Evolutionary conservation across 768 basidiomycete species (phyloP), one percentile per base, ranked within the genome.

Genomic region (Tulasnella sp.): DNA sequence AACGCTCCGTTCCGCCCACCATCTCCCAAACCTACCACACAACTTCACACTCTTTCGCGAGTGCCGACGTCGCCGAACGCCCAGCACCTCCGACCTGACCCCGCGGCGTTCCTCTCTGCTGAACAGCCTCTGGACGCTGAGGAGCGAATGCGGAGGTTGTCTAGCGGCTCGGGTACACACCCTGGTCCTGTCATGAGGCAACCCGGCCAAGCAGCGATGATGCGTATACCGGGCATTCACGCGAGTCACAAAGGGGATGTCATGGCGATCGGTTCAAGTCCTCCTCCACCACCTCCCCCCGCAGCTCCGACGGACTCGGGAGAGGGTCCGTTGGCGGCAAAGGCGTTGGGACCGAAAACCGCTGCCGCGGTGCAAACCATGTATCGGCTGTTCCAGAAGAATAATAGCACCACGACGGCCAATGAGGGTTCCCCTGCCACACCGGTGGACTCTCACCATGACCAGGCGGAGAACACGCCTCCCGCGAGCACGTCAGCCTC

Each of bases 181-280:
- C 25, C 74, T 31, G 31, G 49, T 92, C 79, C 88, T 90, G 79
- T 89, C 89, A 39, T 38, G 64, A 58, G 75, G 22, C 93, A 94
- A 80, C 93, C 93, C 2, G 82, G 85, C 9, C 89, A 90, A 81
- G 91, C 89, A 38, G 91, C 89, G 79, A 91, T 87, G 54, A 95
- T 95, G 93, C 90, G 88, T 17, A 94, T 95, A 78, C 93, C 93
- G 11, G 92, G 92, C 1, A 95, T 95, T 77, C 93, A 94, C 80
- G 92, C 89, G 3, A 92, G 90, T 79, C 91, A 94, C 80, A 89
- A 88, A n/a, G 91, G 91, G 11, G 92, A 94, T 78, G 88, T 94
- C 58, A 92, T 93, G 90, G 91, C 93, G 3, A 86, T 95, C 86
- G 93, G 93, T 14, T 90, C 92, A 79, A 88, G 88, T 75, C 89